Percentiles rank a stretch among this genome's conserved stretches.
Evolutionary conservation across 1,284 basidiomycete species (phyloP).

Genomic region (Entoloma clypeatum): DNA sequence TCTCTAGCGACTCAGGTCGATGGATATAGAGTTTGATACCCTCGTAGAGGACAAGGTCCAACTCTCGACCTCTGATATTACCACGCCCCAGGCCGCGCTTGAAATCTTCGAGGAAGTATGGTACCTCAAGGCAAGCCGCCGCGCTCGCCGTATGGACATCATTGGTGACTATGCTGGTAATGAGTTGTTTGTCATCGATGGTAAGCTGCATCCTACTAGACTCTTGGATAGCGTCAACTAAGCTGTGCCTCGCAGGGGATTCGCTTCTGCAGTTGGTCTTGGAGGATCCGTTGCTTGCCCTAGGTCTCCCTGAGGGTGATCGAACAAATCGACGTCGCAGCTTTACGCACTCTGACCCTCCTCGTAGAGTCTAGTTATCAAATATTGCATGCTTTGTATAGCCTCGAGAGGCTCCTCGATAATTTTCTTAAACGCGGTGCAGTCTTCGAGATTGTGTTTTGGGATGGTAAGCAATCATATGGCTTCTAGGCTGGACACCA

Average conservation of each 20-base stretch:
- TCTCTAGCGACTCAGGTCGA: no score
- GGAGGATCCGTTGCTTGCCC: conserved; percentile 52
- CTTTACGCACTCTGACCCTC: conserved; percentile 3
- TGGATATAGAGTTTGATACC: no score
- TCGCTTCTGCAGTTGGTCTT: conserved; percentile 57
- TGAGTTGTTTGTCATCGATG: conserved; percentile 66
- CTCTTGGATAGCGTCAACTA: not conserved
- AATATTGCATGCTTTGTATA: conserved; percentile 54
- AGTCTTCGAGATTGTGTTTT: conserved; percentile 65
- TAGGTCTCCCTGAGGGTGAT: conserved; percentile 44
- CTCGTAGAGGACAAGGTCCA: no score
- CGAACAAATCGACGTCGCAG: conserved; percentile 8
- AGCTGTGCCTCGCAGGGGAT: conserved; percentile 41
- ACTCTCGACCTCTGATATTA: no score
- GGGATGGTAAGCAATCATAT: conserved; percentile 39
- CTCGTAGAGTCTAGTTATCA: conserved; percentile 54
- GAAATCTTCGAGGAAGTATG: no score
- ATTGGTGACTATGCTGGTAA: conserved; percentile 66
- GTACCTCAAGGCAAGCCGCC: no score
- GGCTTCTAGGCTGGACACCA: not conserved
- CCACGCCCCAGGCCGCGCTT: no score
- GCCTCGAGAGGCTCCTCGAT: conserved; percentile 47
- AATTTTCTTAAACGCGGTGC: conserved; percentile 48
- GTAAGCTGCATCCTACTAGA: conserved; percentile 27
- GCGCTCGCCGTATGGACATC: no score